These are phyloP conservation scores for Ophiobolus disseminans DNA, from an alignment of 2,329 filamentous ascomycete genomes.

Conservation along the genomic window DNA sequence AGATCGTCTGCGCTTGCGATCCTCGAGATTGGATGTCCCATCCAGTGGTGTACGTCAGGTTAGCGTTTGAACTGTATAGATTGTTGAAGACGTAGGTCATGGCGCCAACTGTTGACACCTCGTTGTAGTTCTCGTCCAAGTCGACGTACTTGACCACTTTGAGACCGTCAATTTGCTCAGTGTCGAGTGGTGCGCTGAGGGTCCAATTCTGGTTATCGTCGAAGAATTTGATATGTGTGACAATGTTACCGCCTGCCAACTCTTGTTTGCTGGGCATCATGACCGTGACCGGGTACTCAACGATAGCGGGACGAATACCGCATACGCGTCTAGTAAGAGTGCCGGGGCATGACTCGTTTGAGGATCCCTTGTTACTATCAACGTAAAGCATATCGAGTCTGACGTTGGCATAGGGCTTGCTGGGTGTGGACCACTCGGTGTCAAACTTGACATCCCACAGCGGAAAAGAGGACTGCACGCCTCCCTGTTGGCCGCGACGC, in stretches of 20 bases:
- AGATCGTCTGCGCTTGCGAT: constrained; percentile 22
- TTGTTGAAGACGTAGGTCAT: constrained; percentile 30
- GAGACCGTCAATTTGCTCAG: constrained; percentile 21
- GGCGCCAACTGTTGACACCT: constrained; percentile 26
- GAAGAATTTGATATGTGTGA: constrained; percentile 32
- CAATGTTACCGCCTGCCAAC: constrained; percentile 24
- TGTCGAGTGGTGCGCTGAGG: constrained; percentile 9
- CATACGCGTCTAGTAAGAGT: constrained; percentile 20
- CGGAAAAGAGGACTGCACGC: constrained; percentile 12
- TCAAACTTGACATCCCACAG: constrained; percentile 27
- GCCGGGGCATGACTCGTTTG: constrained; percentile 22
- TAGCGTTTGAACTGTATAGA: constrained; percentile 24
- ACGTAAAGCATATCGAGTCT: constrained; percentile 28
- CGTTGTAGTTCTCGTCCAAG: constrained; percentile 16
- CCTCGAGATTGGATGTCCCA: constrained; percentile 28
- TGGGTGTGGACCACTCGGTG: constrained; percentile 14
- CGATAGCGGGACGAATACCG: constrained; percentile 24
- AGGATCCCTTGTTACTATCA: constrained; percentile 17
- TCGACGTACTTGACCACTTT: constrained; percentile 21
- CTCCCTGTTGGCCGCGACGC: constrained; percentile 10
- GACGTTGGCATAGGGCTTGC: constrained; percentile 24
- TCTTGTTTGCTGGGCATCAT: constrained; percentile 34
- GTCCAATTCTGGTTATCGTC: constrained; percentile 12
- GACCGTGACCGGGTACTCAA: constrained; percentile 30
- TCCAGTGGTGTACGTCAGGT: constrained; percentile 16